These are phyloP conservation scores for Penicillium hesseltinei DNA, from an alignment of 2,329 filamentous ascomycete genomes.

Conservation along the genomic window DNA sequence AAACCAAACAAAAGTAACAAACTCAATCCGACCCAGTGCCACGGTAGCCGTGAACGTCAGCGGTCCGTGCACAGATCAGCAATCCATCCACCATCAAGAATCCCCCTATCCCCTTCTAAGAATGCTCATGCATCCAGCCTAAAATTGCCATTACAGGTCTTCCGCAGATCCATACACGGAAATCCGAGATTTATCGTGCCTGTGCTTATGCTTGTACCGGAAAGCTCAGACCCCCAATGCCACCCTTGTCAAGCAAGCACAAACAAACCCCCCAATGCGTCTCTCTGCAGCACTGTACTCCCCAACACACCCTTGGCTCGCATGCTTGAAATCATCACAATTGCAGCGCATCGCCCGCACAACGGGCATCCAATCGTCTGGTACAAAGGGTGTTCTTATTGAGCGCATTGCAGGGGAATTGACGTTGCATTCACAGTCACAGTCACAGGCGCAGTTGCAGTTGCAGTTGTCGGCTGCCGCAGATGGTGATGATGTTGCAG, in stretches of 20 bases:
- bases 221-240: not conserved
- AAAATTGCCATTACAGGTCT: not conserved
- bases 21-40: not conserved
- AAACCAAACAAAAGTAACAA: too few relatives aligned
- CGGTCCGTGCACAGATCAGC: conserved; percentile 17
- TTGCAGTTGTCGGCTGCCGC: not conserved
- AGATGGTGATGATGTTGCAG: not conserved
- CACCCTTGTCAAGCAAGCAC: not conserved
- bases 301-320: conserved; percentile 31
- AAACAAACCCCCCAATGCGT: conserved; percentile 12
- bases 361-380: conserved; percentile 59
- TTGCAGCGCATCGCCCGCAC: conserved; percentile 60
- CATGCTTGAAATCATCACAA: conserved; percentile 50
- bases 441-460: not conserved
- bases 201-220: not conserved
- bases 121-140: not conserved
- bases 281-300: conserved; percentile 3
- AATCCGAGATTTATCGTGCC: not conserved
- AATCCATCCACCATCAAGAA: not conserved
- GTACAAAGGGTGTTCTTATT: conserved; percentile 58
- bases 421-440: conserved; percentile 6
- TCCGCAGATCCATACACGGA: not conserved
- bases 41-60: not conserved
- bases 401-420: conserved; percentile 46
- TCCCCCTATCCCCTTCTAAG: not conserved